Base-by-base conservation (phyloP, 2,329 filamentous ascomycete genomes). In the Ophiocordyceps camponoti-rufipedis region DNA sequence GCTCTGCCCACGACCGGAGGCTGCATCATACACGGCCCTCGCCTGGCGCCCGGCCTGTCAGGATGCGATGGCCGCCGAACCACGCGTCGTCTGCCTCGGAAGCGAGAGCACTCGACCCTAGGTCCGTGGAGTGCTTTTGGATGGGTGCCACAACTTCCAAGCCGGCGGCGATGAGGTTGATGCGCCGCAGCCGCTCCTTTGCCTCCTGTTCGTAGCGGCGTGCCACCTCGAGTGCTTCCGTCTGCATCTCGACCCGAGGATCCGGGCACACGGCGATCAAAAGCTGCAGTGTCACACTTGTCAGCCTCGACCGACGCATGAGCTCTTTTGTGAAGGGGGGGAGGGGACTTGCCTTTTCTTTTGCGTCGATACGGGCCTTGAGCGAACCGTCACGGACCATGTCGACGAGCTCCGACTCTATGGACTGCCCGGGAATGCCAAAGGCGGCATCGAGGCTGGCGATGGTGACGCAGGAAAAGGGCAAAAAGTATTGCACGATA, bases 401-500 rank as follows among this genome's bases (percentile, higher is more conserved):
- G 1, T 62, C 59, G 28, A 82, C 73, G 31, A 96, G 69, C 62
- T 98, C 91, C 23, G 70, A 65, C 54, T 87, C 79, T 42, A 89
- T 78, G 4, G 74, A 70, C 49, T 71, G 65, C 4, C 73, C 74
- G 0, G 75, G 66, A 2, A 70, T 66, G 0, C 77, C 78, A 60
- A 98, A 96, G 2, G 85, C 80, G 33, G 73, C 69, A 9, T 83
- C 78, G 68, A 98, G 76, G 49, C 78, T 86, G 18, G 80, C 72
- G 5, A 96, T 69, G 0, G 83, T 88, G 49, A 95, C 86, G 52
- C 80, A 81, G 40, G 82, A 93, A 61, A 94, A 98, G 0, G 91
- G 88, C 23, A 85, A 72, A 54, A 94, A 82, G 63, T 95, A 96
- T 57, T 94, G 85, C 23, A 88, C 76, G 48, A 98, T 95, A 55